phyloP scores from a whole-genome alignment of 345 rosid genomes.

The Clausena lansium region DNA sequence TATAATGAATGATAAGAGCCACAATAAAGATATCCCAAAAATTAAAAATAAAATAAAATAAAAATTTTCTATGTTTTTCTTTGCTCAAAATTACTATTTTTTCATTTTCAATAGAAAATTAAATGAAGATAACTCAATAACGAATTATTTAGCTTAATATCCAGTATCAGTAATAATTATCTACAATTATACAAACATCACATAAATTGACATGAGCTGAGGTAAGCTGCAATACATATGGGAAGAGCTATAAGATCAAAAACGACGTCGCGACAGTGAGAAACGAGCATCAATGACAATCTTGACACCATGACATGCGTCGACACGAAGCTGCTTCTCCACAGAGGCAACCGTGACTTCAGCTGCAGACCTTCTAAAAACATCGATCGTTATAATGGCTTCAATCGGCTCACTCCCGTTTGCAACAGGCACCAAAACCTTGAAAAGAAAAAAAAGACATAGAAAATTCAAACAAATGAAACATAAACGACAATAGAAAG shows the following conservation, averaged over 20 bases:
- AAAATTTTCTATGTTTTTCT: no score
- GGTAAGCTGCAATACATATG: slow-evolving; percentile 25
- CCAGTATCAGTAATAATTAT: not conserved
- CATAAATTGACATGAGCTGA: not conserved
- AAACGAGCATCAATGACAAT: slow-evolving; percentile 70
- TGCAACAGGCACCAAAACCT: slow-evolving; percentile 91
- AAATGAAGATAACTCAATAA: no score
- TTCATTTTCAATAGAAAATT: no score
- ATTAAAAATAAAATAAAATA: no score
- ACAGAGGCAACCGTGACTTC: slow-evolving; percentile 85
- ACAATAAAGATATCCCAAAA: no score
- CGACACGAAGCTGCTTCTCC: slow-evolving; percentile 63
- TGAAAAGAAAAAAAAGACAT: not conserved
- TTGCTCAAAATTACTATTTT: no score
- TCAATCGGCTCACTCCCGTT: slow-evolving; percentile 94
- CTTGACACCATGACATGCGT: slow-evolving; percentile 72
- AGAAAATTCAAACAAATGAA: not conserved
- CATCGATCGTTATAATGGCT: slow-evolving; percentile 83
- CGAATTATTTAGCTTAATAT: not conserved
- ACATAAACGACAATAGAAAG: not conserved
- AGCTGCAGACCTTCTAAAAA: slow-evolving; percentile 78
- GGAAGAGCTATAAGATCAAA: slow-evolving; percentile 82
- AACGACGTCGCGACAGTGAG: slow-evolving; percentile 44
- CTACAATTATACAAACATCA: not conserved
- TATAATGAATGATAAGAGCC: no score